Evolutionary conservation across 805 yeast genomes (phyloP).

Genomic region (Yarrowia bubula): DNA sequence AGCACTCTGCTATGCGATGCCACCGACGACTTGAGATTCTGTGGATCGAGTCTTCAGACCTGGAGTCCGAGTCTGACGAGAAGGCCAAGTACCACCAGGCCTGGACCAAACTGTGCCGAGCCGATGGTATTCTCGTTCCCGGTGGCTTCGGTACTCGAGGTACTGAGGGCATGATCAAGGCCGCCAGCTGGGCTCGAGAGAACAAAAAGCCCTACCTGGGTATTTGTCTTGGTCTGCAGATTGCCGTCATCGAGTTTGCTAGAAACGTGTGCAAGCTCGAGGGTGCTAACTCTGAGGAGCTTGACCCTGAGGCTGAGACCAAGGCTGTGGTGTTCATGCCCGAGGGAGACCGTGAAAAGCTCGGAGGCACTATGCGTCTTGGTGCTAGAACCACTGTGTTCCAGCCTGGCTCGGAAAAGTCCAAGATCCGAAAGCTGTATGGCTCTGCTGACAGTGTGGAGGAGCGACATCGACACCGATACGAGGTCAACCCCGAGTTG

Average conservation of each 20-base stretch:
- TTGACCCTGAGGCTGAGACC: conserved; percentile 59
- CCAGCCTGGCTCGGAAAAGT: conserved; percentile 62
- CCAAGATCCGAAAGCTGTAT: conserved; percentile 72
- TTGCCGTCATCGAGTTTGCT: conserved; percentile 91
- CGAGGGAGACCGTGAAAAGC: conserved; percentile 88
- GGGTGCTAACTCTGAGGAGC: conserved; percentile 79
- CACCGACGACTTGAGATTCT: conserved; percentile 77
- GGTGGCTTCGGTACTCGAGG: conserved; percentile 99
- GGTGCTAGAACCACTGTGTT: conserved; percentile 91
- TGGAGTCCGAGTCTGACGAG: conserved; percentile 66
- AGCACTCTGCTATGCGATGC: conserved; percentile 91
- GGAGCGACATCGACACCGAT: conserved; percentile 98
- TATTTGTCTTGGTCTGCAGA: conserved; percentile 94
- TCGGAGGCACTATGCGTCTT: conserved; percentile 99
- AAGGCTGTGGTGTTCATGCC: conserved; percentile 96
- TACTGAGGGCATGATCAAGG: conserved; percentile 96
- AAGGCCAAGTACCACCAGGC: conserved; percentile 87
- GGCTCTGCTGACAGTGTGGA: conserved; percentile 64
- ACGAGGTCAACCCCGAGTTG: conserved; percentile 89
- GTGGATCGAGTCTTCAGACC: conserved; percentile 94
- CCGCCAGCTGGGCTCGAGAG: conserved; percentile 98
- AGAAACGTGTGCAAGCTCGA: conserved; percentile 71
- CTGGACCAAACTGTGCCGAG: conserved; percentile 89
- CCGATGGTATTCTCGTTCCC: conserved; percentile 96
- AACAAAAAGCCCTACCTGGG: conserved; percentile 92